Percentiles rank a stretch among this genome's conserved stretches.
Conservation (phyloP, 2,329 filamentous ascomycete genomes). For the Byssoonygena ceratinophila region DNA sequence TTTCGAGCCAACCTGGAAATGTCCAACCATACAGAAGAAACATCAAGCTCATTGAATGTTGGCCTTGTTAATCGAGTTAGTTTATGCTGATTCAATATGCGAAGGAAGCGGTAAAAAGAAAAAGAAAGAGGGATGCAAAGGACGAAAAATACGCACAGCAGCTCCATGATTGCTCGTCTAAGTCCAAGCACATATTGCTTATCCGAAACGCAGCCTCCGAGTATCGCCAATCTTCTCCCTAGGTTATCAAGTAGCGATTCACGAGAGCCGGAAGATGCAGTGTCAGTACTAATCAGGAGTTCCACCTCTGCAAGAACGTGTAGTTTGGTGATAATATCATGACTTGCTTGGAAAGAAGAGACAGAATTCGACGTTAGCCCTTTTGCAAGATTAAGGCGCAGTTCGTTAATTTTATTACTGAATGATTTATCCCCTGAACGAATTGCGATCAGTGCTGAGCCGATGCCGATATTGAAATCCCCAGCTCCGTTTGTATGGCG, state of each 20-base stretch:
- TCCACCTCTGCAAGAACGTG: conserved; percentile 85
- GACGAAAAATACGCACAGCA: conserved; percentile 37
- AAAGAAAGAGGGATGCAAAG: neutral
- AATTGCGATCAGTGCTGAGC: conserved; percentile 53
- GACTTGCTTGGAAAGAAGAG: conserved; percentile 69
- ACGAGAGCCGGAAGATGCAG: conserved; percentile 22
- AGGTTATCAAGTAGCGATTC: conserved; percentile 45
- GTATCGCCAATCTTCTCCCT: conserved; percentile 68
- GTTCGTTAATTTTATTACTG: conserved; percentile 46
- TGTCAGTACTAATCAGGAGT: conserved; percentile 50
- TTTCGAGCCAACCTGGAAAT: conserved; percentile 81
- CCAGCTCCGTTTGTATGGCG: conserved; percentile 33
- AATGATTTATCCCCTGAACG: conserved; percentile 47
- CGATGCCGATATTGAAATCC: conserved; percentile 77
- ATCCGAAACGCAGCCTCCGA: conserved; percentile 81
- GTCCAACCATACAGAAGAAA: conserved; percentile 74
- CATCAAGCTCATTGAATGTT: conserved; percentile 58
- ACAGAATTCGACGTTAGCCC: conserved; percentile 68
- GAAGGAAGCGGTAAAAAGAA: neutral
- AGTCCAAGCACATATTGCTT: conserved; percentile 89
- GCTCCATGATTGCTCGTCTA: conserved; percentile 74
- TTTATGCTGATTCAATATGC: neutral
- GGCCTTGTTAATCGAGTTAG: conserved; percentile 24
- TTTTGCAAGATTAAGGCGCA: conserved; percentile 61
- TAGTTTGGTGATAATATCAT: conserved; percentile 72